Evolutionary conservation across 2,329 filamentous ascomycete genomes (phyloP).

Genomic region (Colletotrichum graminicola): DNA sequence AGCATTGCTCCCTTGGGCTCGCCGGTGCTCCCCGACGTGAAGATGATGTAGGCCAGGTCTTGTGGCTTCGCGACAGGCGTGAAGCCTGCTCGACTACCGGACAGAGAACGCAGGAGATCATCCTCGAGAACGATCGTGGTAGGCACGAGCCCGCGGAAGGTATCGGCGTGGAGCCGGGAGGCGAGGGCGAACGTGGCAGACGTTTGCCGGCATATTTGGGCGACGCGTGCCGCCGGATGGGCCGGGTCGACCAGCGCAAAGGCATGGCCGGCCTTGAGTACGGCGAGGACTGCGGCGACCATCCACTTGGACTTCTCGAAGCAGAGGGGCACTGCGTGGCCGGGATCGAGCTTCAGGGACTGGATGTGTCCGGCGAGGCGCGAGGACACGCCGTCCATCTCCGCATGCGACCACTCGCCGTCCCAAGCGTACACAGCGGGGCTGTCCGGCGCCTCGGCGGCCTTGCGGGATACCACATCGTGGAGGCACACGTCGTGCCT

Average conservation of each 20-base stretch:
- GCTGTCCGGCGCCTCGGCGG: slow-evolving; percentile 19
- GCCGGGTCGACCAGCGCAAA: slow-evolving; percentile 47
- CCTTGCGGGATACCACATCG: background rate
- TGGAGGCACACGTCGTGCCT: slow-evolving; percentile 14
- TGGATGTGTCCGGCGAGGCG: slow-evolving; percentile 38
- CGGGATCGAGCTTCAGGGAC: slow-evolving; percentile 38
- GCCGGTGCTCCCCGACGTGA: slow-evolving; percentile 16
- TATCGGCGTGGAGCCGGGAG: background rate
- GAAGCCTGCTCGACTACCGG: background rate
- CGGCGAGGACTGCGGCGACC: slow-evolving; percentile 50
- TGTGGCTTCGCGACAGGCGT: slow-evolving; percentile 2
- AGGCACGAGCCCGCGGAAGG: slow-evolving; percentile 5
- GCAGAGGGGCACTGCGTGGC: slow-evolving; percentile 49
- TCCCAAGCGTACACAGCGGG: slow-evolving; percentile 45
- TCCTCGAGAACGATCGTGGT: slow-evolving; percentile 12
- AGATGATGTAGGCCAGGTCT: slow-evolving; percentile 18
- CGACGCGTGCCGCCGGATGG: slow-evolving; percentile 43
- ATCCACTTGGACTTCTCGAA: slow-evolving; percentile 55
- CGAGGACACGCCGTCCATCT: slow-evolving; percentile 43
- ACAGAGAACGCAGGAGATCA: slow-evolving; percentile 33
- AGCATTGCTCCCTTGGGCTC: slow-evolving; percentile 17
- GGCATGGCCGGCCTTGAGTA: slow-evolving; percentile 51
- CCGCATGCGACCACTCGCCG: slow-evolving; percentile 41
- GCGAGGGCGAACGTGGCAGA: slow-evolving; percentile 20
- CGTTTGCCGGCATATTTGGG: slow-evolving; percentile 34